These are phyloP conservation scores for Auriscalpium orientale DNA, from an alignment of 768 basidiomycete species.

Conservation along the genomic window DNA sequence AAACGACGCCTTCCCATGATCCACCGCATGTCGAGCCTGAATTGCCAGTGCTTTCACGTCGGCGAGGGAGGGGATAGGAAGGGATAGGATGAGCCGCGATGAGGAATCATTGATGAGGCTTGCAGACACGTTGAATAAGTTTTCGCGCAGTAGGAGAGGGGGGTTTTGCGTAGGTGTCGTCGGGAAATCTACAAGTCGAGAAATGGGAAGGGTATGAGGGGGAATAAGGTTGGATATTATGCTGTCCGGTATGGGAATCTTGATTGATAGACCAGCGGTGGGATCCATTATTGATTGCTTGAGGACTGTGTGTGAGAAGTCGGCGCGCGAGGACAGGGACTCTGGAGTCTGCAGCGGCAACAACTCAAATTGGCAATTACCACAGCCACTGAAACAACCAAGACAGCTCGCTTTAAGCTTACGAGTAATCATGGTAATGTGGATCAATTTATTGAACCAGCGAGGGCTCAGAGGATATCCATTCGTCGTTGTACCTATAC, in stretches of 20 bases:
- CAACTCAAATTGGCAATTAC: too few relatives aligned
- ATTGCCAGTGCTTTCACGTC: neutral
- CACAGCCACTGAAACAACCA: neutral
- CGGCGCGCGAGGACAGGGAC: too few relatives aligned
- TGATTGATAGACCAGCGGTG: too few relatives aligned
- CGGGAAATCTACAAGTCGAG: too few relatives aligned
- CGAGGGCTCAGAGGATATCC: neutral
- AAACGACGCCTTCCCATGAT: neutral
- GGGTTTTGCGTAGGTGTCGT: too few relatives aligned
- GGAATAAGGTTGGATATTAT: too few relatives aligned
- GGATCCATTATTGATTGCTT: too few relatives aligned
- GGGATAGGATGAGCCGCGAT: neutral
- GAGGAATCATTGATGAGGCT: neutral
- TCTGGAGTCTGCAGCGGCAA: too few relatives aligned
- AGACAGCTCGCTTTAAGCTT: neutral
- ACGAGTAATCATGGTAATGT: neutral
- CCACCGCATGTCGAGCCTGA: neutral
- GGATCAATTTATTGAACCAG: neutral
- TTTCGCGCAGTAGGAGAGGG: neutral
- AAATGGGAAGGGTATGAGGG: too few relatives aligned
- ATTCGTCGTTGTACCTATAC: neutral
- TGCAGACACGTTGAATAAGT: neutral
- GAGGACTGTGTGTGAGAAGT: too few relatives aligned
- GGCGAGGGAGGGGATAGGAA: neutral
- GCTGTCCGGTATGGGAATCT: too few relatives aligned